phyloP scores from a whole-genome alignment of 495 filamentous ascomycete species.

The Neurospora tetrasperma region DNA sequence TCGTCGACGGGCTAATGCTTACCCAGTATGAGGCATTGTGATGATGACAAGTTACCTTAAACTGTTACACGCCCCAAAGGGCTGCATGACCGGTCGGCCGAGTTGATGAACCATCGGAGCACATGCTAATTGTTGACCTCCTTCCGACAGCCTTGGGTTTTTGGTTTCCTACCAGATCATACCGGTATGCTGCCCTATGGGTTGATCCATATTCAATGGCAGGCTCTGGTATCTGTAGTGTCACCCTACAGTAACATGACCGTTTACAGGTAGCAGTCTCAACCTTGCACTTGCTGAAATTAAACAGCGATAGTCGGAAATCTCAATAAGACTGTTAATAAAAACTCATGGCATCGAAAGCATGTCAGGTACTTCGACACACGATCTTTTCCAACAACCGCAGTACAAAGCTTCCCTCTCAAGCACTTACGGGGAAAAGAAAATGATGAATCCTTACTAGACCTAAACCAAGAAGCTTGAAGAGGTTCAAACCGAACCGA shows the following conservation, averaged over 20 bases:
- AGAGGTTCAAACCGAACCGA: background rate
- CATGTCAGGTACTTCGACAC: background rate
- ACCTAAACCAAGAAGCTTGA: background rate
- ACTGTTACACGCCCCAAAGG: background rate
- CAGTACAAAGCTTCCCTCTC: too few relatives aligned
- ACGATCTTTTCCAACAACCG: too few relatives aligned
- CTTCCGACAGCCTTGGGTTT: background rate
- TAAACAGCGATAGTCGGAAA: background rate
- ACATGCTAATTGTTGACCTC: background rate
- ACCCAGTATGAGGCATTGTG: background rate
- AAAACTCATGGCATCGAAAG: background rate
- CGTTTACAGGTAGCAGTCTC: background rate
- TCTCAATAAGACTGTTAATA: background rate
- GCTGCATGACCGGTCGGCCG: slow-evolving; percentile 1
- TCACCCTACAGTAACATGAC: background rate
- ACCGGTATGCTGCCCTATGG: background rate
- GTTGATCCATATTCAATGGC: background rate
- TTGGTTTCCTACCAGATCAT: background rate
- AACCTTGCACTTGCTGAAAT: background rate
- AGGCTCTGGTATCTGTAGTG: background rate
- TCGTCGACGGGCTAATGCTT: background rate
- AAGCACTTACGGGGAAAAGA: background rate
- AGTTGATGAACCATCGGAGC: background rate
- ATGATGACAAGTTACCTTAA: background rate
- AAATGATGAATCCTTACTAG: background rate